phyloP scores from a whole-genome alignment of 306 rosid species.

The Sesbania bispinosa region DNA sequence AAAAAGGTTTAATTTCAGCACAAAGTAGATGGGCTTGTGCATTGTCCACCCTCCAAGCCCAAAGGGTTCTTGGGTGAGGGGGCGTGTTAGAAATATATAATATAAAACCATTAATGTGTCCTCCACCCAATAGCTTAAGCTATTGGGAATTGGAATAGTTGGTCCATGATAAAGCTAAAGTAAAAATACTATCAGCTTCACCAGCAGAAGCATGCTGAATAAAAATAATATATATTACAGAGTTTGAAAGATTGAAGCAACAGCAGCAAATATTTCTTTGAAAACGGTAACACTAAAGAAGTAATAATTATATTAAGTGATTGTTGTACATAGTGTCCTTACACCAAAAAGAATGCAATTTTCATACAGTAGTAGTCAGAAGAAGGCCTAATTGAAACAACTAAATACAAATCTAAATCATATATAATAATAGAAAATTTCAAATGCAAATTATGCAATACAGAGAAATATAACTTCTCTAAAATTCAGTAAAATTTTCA shows the following conservation, averaged over 20 bases:
- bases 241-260: constrained; percentile 12
- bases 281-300: neutral
- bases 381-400: neutral
- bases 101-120: no score
- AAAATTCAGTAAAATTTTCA: constrained; percentile 3
- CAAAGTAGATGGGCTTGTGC: no score
- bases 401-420: neutral
- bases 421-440: neutral
- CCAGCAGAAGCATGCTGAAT: constrained; percentile 17
- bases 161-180: no score
- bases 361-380: neutral
- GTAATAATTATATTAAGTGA: neutral
- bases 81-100: no score
- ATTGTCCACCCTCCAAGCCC: no score
- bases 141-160: no score
- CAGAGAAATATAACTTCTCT: neutral
- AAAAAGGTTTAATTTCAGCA: no score
- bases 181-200: neutral
- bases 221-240: neutral
- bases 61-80: no score
- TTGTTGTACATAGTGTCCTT: neutral
- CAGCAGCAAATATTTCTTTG: neutral
- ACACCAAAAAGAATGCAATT: neutral
- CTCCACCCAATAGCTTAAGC: no score
- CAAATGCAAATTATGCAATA: no score